Percentiles rank a stretch among this genome's conserved stretches.
Conservation (phyloP, 2,329 filamentous ascomycete species). For the Diaporthe australafricana region DNA sequence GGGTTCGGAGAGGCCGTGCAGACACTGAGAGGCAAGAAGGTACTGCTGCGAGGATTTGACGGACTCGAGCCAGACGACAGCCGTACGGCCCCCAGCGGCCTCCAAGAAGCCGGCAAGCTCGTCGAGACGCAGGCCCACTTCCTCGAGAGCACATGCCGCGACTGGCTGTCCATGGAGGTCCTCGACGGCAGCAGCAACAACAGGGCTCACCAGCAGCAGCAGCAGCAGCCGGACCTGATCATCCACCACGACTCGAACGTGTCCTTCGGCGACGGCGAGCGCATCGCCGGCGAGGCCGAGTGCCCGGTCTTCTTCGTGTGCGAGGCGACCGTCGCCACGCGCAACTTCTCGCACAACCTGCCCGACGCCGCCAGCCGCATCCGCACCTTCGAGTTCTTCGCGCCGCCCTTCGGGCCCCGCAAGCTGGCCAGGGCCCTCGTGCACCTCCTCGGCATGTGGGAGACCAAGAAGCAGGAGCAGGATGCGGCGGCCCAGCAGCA, state of each 20-base stretch:
- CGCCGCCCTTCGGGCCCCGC: constrained; percentile 53
- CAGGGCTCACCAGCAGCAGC: too few relatives aligned
- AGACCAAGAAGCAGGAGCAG: constrained; percentile 32
- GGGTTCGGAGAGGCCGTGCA: constrained; percentile 45
- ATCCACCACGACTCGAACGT: constrained; percentile 40
- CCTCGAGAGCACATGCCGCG: constrained; percentile 45
- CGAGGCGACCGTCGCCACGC: constrained; percentile 46
- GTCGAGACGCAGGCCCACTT: constrained; percentile 38
- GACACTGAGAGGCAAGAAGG: constrained; percentile 47
- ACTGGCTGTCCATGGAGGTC: constrained; percentile 49
- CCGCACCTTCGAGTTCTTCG: constrained; percentile 51
- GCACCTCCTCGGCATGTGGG: constrained; percentile 35
- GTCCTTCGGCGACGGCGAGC: constrained; percentile 29
- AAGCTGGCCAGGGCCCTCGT: constrained; percentile 50
- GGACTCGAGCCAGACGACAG: not conserved
- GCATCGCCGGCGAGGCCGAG: constrained; percentile 14
- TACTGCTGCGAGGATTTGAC: constrained; percentile 43
- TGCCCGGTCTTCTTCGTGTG: constrained; percentile 48
- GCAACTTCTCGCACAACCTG: constrained; percentile 38
- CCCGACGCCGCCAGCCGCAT: constrained; percentile 39
- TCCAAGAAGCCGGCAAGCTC: constrained; percentile 22
- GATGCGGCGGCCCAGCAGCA: not conserved
- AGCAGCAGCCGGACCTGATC: constrained; percentile 41
- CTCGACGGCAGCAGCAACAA: constrained; percentile 2
- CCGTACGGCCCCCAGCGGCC: not conserved